Evolutionary conservation across 306 rosid genomes (phyloP).

Genomic region (Ormosia semicastrata): DNA sequence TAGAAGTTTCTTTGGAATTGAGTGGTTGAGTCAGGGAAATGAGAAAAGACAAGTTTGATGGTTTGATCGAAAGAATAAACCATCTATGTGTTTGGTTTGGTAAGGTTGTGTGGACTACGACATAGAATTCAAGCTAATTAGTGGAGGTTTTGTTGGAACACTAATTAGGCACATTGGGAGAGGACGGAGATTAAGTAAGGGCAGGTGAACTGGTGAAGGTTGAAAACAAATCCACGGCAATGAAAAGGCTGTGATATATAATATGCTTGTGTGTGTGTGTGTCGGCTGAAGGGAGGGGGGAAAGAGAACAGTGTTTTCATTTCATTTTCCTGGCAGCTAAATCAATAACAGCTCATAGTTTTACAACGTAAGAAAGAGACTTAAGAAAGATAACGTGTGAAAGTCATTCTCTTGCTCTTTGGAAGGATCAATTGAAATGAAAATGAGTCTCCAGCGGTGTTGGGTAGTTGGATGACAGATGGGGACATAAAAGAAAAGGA

Average conservation of each 20-base stretch:
- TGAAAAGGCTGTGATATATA: constrained; percentile 18
- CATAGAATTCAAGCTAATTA: constrained; percentile 23
- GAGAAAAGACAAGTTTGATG: constrained; percentile 30
- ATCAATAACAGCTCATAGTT: constrained; percentile 20
- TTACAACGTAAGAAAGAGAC: constrained; percentile 15
- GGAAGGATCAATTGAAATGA: not conserved
- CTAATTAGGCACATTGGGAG: constrained; percentile 33
- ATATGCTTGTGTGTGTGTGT: not conserved
- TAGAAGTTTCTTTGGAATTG: constrained; percentile 23
- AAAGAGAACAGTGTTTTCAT: not conserved
- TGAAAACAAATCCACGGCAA: constrained; percentile 30
- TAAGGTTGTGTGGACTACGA: constrained; percentile 33
- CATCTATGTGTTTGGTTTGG: constrained; percentile 42
- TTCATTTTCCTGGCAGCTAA: constrained; percentile 5
- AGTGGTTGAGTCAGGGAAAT: constrained; percentile 43
- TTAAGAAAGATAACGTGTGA: not conserved
- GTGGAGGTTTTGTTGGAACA: constrained; percentile 41
- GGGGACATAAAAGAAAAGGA: not conserved
- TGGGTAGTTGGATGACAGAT: not conserved
- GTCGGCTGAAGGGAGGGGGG: constrained; percentile 18
- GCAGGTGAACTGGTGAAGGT: constrained; percentile 46
- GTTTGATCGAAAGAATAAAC: not conserved
- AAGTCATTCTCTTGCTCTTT: not conserved
- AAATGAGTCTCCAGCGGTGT: not conserved
- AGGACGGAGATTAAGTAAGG: constrained; percentile 38